These are phyloP conservation scores for Neonectria sp. DNA, from an alignment of 2,329 filamentous ascomycete genomes.

Conservation along the genomic window DNA sequence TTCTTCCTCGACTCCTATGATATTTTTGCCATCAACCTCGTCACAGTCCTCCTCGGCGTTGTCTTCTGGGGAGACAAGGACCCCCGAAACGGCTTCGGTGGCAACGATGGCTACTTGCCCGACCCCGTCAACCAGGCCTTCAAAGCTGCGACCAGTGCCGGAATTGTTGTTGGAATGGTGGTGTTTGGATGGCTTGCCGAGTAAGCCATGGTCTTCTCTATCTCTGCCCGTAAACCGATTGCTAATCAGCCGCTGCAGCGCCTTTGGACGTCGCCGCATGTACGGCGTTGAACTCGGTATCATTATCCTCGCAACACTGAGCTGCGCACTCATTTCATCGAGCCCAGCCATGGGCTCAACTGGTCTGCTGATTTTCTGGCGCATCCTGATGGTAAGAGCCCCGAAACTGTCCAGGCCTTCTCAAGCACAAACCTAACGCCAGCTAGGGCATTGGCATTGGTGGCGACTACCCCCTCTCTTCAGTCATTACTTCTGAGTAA, in stretches of 20 bases:
- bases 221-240: not conserved
- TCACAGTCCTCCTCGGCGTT: slow-evolving; percentile 80
- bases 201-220: slow-evolving; percentile 46
- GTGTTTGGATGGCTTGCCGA: slow-evolving; percentile 85
- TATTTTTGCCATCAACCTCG: slow-evolving; percentile 85
- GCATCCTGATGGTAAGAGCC: slow-evolving; percentile 75
- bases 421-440: slow-evolving; percentile 30
- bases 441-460: slow-evolving; percentile 79
- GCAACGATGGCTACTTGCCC: slow-evolving; percentile 72
- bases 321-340: slow-evolving; percentile 74
- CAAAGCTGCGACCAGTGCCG: slow-evolving; percentile 85
- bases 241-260: slow-evolving; percentile 50
- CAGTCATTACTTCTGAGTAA: slow-evolving; percentile 84
- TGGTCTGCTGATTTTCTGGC: slow-evolving; percentile 80
- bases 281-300: slow-evolving; percentile 84
- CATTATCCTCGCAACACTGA: slow-evolving; percentile 79
- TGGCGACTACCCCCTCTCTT: slow-evolving; percentile 85
- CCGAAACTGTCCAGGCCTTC: not conserved
- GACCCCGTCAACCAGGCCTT: slow-evolving; percentile 78
- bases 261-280: slow-evolving; percentile 84
- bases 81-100: slow-evolving; percentile 62
- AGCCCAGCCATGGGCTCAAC: slow-evolving; percentile 73
- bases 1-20: slow-evolving; percentile 89
- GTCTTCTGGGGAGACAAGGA: slow-evolving; percentile 77
- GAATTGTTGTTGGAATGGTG: slow-evolving; percentile 84